Evolutionary conservation across 1,139 yeast species (phyloP), one percentile per base, ranked within the genome.

Genomic region (Yamadazyma atmosphaerica): DNA sequence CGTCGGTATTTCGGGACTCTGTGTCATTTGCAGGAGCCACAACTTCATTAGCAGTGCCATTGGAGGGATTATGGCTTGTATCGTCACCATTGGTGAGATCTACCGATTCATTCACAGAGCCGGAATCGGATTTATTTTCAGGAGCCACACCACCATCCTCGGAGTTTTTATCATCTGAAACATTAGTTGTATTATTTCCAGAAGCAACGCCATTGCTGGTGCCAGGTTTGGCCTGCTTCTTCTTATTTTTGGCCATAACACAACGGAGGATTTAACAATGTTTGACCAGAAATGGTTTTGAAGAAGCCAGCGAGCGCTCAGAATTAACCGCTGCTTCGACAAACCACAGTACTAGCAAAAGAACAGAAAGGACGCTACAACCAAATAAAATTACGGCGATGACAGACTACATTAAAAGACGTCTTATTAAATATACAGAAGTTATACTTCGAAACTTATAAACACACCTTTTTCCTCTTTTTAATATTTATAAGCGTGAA

Each of bases 221-320:
- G n/a, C n/a, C 40, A 22, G 39, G 15, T 40, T 52, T 55, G 25
- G 23, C 43, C 43, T 34, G 48, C 44, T 61, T 61, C 55, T 60
- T 60, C 47, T 59, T 61, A 40, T 49, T 60, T 47, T 62, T 62
- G 34, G 61, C 67, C 66, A 61, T n/a, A n/a, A n/a, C n/a, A n/a
- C n/a, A n/a, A n/a, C n/a, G n/a, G n/a, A n/a, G n/a, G n/a, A n/a
- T n/a, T n/a, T n/a, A n/a, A n/a, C n/a, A n/a, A n/a, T n/a, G n/a
- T n/a, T 23, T 23, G n/a, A 14, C 19, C 9, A 15, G 31, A 27
- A 21, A 21, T 8, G 15, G n/a, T n/a, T n/a, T n/a, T n/a, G n/a
- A n/a, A n/a, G n/a, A n/a, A n/a, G n/a, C n/a, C n/a, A n/a, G n/a
- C n/a, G n/a, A n/a, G n/a, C n/a, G n/a, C n/a, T n/a, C n/a, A n/a